phyloP scores from a whole-genome alignment of 805 yeast genomes.

The Clavispora fructus region DNA sequence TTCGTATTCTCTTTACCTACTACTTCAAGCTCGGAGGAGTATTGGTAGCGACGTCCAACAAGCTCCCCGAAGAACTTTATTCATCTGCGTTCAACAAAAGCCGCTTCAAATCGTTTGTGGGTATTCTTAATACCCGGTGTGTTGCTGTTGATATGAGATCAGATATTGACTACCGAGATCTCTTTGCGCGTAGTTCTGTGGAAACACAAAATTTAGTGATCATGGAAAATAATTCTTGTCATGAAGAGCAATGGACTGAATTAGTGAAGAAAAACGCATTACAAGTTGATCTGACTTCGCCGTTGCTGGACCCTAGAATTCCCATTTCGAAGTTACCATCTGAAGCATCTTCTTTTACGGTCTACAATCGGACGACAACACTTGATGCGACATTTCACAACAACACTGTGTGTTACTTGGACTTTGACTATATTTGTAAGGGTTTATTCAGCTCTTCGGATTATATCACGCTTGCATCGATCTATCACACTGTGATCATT shows the following conservation, averaged over 20 bases:
- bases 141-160: conserved; percentile 59
- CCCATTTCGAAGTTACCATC: conserved; percentile 13
- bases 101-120: conserved; percentile 53
- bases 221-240: conserved; percentile 17
- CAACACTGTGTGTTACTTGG: conserved; percentile 42
- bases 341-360: conserved; percentile 31
- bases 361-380: conserved; percentile 50
- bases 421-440: conserved; percentile 50
- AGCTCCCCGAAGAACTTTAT: conserved; percentile 67
- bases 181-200: conserved; percentile 17
- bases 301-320: not conserved
- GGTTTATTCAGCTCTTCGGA: conserved; percentile 62
- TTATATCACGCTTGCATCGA: conserved; percentile 61
- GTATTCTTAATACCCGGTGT: conserved; percentile 55
- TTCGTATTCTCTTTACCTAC: conserved; percentile 59
- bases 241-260: conserved; percentile 29
- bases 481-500: conserved; percentile 50
- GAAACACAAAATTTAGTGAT: conserved; percentile 29
- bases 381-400: conserved; percentile 39
- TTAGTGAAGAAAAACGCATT: conserved; percentile 23
- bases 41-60: conserved; percentile 66
- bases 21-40: conserved; percentile 74
- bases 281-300: not conserved
- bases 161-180: conserved; percentile 48
- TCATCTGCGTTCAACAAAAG: conserved; percentile 57